Evolutionary conservation across 768 basidiomycete genomes (phyloP).

Genomic region (Pulveroboletus sp.): DNA sequence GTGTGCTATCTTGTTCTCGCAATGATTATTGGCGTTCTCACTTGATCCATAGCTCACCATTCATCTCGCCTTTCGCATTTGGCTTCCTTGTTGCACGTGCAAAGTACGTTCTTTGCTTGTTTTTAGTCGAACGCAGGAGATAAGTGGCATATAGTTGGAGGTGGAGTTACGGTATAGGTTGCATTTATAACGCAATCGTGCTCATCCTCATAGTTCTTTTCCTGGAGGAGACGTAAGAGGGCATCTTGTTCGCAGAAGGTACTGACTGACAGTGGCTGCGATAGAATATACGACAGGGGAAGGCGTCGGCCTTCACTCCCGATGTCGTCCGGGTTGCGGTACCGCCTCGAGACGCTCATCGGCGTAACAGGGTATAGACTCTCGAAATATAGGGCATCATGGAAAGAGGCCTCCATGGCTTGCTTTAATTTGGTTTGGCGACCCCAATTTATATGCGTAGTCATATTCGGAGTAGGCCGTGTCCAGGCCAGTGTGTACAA

Average conservation of each 20-base stretch:
- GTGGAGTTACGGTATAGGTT: constrained; percentile 56
- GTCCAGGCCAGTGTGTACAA: not conserved
- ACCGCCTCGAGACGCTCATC: constrained; percentile 45
- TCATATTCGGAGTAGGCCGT: constrained; percentile 36
- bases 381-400: constrained; percentile 42
- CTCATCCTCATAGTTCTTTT: constrained; percentile 45
- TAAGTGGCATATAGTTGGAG: constrained; percentile 36
- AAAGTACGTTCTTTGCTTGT: constrained; percentile 14
- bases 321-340: constrained; percentile 31
- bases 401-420: constrained; percentile 33
- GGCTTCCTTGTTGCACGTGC: constrained; percentile 27
- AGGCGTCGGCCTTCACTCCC: constrained; percentile 29
- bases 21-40: constrained; percentile 15
- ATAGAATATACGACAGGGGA: constrained; percentile 49
- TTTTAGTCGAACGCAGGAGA: too few relatives aligned
- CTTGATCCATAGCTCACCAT: constrained; percentile 30
- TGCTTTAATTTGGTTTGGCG: constrained; percentile 45
- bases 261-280: constrained; percentile 4
- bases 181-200: constrained; percentile 46
- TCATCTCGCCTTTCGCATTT: constrained; percentile 29
- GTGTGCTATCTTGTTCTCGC: constrained; percentile 47
- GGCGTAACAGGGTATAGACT: constrained; percentile 48
- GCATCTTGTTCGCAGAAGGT: not conserved
- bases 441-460: constrained; percentile 42
- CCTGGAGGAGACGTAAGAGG: constrained; percentile 47